phyloP scores from a whole-genome alignment of 352 stramenopile genomes.

The Pythium aristosporum region DNA sequence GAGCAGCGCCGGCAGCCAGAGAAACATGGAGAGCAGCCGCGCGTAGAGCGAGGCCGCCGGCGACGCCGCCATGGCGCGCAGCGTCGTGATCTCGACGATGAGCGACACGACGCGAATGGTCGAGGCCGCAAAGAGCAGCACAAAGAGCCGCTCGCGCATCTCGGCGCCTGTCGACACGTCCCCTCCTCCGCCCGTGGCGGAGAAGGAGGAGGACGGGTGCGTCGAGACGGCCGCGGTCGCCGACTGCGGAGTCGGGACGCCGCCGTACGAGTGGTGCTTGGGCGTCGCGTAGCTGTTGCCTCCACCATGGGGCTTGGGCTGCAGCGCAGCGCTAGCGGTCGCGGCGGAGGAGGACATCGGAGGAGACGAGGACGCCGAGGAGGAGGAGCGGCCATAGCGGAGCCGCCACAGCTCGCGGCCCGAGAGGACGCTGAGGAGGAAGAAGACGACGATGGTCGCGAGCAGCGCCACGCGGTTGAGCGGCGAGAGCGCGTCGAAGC shows the following conservation, averaged over 20 bases:
- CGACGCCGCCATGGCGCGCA: conserved; percentile 39
- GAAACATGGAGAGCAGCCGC: conserved; percentile 56
- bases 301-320: conserved; percentile 5
- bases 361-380: neutral
- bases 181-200: neutral
- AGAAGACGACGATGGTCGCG: conserved; percentile 58
- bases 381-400: conserved; percentile 30
- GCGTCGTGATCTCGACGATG: conserved; percentile 54
- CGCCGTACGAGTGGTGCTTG: conserved; percentile 19
- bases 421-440: conserved; percentile 56
- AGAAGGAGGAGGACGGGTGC: neutral
- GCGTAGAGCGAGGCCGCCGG: conserved; percentile 46
- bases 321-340: neutral
- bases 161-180: conserved; percentile 62
- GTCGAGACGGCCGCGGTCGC: neutral
- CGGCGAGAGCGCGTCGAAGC: conserved; percentile 39
- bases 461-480: conserved; percentile 49
- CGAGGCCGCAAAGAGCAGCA: conserved; percentile 69
- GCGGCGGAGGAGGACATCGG: neutral
- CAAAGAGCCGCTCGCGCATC: conserved; percentile 74
- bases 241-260: conserved; percentile 7
- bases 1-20: conserved; percentile 79
- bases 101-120: conserved; percentile 61
- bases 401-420: conserved; percentile 52
- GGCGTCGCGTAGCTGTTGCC: neutral